Evolutionary conservation across 1,284 basidiomycete species (phyloP), one percentile per base, ranked within the genome.

Genomic region (Trametes sp.): DNA sequence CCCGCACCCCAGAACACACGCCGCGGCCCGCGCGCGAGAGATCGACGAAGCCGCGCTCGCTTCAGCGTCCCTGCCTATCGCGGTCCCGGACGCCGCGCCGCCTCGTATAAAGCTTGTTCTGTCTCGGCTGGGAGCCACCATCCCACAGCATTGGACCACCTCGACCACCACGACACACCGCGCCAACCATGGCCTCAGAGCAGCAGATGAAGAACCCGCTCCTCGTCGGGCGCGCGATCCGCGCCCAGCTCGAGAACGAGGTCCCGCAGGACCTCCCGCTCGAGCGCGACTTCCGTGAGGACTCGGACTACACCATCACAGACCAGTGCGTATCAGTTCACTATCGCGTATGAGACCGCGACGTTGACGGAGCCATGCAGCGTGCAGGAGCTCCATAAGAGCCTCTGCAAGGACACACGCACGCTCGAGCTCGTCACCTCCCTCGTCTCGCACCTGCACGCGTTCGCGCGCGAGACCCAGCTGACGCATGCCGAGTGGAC

Each of bases 401-500:
- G 69, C 57, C 73, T 77, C 48, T 72, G 73, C 66, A 72, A 72
- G 38, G 74, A 78, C 50, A 67, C 72, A n/a, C 76, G 80, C 21
- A 75, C 74, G 21, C 75, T 75, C 42, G 65, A 76, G 64, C 67
- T 80, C 51, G 74, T 79, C 69, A 74, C 65, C 24, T 71, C 72
- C 14, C 77, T 80, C 63, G 71, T 80, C 44, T 71, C 72, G 42
- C 78, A 80, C 58, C 70, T 80, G 10, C 79, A 80, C 65, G 74
- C 75, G 3, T 80, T 81, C 69, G 78, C 76, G 10, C 72, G 79
- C 35, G 76, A 80, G 63, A 77, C 75, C n/a, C 66, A 69, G 55
- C 75, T 77, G 41, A 76, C 75, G 41, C 77, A 79, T 57, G 72
- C 70, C 3, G 80, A 81, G 59, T 81, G 80, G 80, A 69, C 73